These are phyloP conservation scores for Tuber microsphaerosporum DNA, from an alignment of 495 filamentous ascomycete species.

Conservation along the genomic window DNA sequence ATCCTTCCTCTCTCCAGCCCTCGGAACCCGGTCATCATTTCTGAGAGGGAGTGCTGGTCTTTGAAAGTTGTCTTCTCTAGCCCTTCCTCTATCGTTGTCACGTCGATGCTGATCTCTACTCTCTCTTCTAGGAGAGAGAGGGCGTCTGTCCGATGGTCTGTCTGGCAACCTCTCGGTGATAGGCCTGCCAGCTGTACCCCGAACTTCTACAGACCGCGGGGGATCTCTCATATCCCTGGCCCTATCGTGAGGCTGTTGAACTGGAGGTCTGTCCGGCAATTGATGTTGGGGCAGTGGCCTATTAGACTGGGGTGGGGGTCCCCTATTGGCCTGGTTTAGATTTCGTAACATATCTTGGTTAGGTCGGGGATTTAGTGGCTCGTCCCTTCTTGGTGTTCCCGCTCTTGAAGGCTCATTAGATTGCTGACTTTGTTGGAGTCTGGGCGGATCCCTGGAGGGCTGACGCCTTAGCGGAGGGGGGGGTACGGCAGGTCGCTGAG, in stretches of 20 bases:
- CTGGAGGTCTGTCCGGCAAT: constrained; percentile 37
- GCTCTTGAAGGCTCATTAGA: constrained; percentile 25
- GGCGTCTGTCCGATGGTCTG: constrained; percentile 34
- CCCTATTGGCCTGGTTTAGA: constrained; percentile 15
- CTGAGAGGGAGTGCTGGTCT: constrained; percentile 39
- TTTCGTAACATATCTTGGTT: constrained; percentile 24
- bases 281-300: constrained; percentile 32
- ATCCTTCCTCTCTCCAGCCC: constrained; percentile 27
- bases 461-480: constrained; percentile 23
- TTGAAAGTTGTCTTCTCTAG: constrained; percentile 40
- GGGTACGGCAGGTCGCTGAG: constrained; percentile 18
- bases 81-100: constrained; percentile 34
- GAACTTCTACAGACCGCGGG: constrained; percentile 34
- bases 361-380: constrained; percentile 20
- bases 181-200: constrained; percentile 17
- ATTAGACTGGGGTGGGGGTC: constrained; percentile 11
- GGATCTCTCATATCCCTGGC: constrained; percentile 39
- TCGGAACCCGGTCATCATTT: constrained; percentile 24
- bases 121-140: constrained; percentile 29
- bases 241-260: constrained; percentile 33
- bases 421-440: constrained; percentile 27
- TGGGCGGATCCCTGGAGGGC: constrained; percentile 27
- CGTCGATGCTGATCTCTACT: constrained; percentile 32
- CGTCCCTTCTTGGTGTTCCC: constrained; percentile 34
- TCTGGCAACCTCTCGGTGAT: constrained; percentile 36